Base-by-base conservation (phyloP, 805 yeast species). In the Kodamaea hsintzibuensis region DNA sequence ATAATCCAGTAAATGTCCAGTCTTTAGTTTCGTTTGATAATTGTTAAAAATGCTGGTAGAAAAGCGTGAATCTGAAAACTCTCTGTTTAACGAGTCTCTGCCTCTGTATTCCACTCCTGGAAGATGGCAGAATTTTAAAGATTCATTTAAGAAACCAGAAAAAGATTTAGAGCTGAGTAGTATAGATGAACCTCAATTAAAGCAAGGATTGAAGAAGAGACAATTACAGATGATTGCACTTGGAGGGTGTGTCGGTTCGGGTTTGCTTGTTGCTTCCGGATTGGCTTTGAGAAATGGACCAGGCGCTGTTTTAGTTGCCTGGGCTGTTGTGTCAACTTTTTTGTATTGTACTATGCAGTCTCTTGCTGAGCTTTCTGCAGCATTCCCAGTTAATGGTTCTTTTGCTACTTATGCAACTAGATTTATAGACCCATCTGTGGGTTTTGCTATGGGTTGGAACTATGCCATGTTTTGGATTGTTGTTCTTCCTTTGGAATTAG, bases 361-460 rank as follows among this genome's bases (percentile, higher is more conserved):
- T 33, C 65, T 75, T 38, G 72, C 76, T 7, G 79, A 75, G 56
- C 59, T 75, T 53, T 69, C 71, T n/a, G 65, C 77, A 9, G 62
- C 68, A 10, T 70, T 67, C 52, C 77, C 78, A 2, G 74, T 74
- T 16, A 63, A 70, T 7, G 79, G 79, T 9, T 70, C 77, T 1
- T 74, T 74, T 60, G 74, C 77, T 9, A 69, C 75, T 2, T 73
- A 72, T 52, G 72, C 77, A 37, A 69, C 71, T 1, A 60, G 76
- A 16, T 75, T 74, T 52, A 68, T 75, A n/a, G 78, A 74, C 57
- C 74, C 76, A 0, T 71, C 77, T 17, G 73, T 74, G 68, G 79
- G 79, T 6, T 74, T 74, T 56, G 79, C 79, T n/a, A 71, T 69
- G 52, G 79, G 77, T 14, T 73, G 76, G 74, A 74, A 74, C 63